A percentile compares a stretch with the other conserved stretches of the same genome.
phyloP scores from a whole-genome alignment of 495 filamentous ascomycete species.

The Darksidea phi region DNA sequence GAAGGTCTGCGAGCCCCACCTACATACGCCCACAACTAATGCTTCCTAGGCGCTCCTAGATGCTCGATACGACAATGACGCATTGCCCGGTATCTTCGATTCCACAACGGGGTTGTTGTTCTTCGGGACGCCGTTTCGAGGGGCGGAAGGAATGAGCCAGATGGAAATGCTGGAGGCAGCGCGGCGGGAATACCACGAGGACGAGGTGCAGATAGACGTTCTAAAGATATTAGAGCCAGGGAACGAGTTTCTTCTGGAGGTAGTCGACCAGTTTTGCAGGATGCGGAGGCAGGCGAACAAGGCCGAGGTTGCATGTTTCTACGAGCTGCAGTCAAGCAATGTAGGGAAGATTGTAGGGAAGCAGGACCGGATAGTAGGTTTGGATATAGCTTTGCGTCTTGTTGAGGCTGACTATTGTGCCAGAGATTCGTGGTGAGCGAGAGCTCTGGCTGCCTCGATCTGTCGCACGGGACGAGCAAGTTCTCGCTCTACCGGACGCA shows the following conservation, averaged over 20 bases:
- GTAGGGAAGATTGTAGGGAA: conserved; percentile 13
- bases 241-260: conserved; percentile 14
- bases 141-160: conserved; percentile 15
- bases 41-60: conserved; percentile 15
- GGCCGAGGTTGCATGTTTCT: conserved; percentile 13
- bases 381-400: too few species aligned
- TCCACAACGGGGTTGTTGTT: conserved; percentile 13
- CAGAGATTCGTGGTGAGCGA: conserved; percentile 29
- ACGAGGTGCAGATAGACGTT: conserved; percentile 17
- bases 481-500: conserved; percentile 27
- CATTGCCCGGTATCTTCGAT: conserved; percentile 9
- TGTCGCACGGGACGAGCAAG: conserved; percentile 18
- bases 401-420: too few species aligned
- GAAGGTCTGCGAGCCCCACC: conserved; percentile 14
- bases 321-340: conserved; percentile 12
- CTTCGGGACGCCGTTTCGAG: conserved; percentile 19
- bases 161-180: conserved; percentile 17
- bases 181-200: conserved; percentile 5
- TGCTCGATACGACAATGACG: conserved; percentile 6
- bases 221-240: conserved; percentile 16
- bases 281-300: conserved; percentile 8
- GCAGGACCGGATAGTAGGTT: neutral
- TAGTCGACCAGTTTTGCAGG: conserved; percentile 19
- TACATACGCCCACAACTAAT: conserved; percentile 1
- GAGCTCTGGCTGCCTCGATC: conserved; percentile 27